Evolutionary conservation across 495 filamentous ascomycete species (phyloP).

Genomic region (Podospora tetraspora): DNA sequence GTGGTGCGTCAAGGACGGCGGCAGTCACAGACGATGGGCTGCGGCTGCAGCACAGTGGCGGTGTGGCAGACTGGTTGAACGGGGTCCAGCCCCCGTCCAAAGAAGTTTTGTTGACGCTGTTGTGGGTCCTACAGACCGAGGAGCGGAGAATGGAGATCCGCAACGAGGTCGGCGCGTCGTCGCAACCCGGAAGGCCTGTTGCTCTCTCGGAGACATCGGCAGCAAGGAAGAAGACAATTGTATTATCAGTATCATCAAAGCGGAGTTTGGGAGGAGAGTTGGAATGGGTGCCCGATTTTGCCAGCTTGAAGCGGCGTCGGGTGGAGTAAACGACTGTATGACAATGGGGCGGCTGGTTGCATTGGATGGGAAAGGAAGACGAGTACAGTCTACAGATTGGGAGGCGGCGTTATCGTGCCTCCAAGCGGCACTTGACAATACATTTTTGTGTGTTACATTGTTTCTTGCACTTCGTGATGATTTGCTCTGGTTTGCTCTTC

Average conservation of each 20-base stretch:
- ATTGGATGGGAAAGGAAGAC: not conserved
- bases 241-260: constrained; percentile 23
- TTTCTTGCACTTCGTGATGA: not conserved
- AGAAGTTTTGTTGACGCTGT: constrained; percentile 47
- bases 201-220: constrained; percentile 21
- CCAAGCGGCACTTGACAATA: not conserved
- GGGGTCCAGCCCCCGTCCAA: constrained; percentile 45
- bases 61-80: constrained; percentile 37
- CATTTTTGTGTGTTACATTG: not conserved
- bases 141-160: constrained; percentile 34
- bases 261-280: constrained; percentile 1
- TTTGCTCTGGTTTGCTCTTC: not conserved
- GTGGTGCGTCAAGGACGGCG: constrained; percentile 34
- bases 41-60: constrained; percentile 31
- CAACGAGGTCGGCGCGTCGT: constrained; percentile 17
- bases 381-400: not conserved
- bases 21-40: constrained; percentile 27
- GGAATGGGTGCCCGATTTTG: not conserved
- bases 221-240: constrained; percentile 17
- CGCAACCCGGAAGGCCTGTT: constrained; percentile 24
- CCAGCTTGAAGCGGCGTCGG: constrained; percentile 18
- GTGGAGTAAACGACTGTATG: constrained; percentile 13
- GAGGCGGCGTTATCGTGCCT: not conserved
- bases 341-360: not conserved
- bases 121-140: constrained; percentile 48